phyloP scores from a whole-genome alignment of 371 early-diverging fungal genomes.

The Fennellomyces sp. region DNA sequence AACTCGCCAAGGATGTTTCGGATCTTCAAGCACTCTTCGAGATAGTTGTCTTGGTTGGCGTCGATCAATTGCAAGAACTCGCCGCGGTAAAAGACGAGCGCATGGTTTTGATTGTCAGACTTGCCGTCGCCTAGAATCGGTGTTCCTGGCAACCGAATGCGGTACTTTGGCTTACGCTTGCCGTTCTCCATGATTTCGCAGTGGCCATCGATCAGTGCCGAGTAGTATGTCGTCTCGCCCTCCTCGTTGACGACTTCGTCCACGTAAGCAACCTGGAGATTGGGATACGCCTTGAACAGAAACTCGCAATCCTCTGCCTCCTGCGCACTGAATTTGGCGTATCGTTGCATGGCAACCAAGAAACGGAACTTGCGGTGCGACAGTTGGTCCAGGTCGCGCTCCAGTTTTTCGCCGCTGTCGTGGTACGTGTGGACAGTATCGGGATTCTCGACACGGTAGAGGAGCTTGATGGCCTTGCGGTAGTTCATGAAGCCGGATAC shows the following conservation, averaged over 20 bases:
- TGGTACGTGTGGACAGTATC: slow-evolving; percentile 68
- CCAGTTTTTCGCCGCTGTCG: slow-evolving; percentile 62
- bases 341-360: slow-evolving; percentile 89
- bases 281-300: slow-evolving; percentile 75
- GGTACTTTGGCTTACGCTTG: slow-evolving; percentile 70
- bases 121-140: slow-evolving; percentile 94
- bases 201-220: slow-evolving; percentile 77
- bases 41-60: slow-evolving; percentile 92
- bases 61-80: slow-evolving; percentile 87
- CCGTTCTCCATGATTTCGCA: slow-evolving; percentile 67
- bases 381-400: slow-evolving; percentile 68
- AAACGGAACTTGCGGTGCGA: slow-evolving; percentile 81
- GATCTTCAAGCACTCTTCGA: slow-evolving; percentile 89
- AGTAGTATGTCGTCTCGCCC: slow-evolving; percentile 73
- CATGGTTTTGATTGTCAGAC: slow-evolving; percentile 89
- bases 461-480: slow-evolving; percentile 76
- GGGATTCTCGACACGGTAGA: slow-evolving; percentile 84
- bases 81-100: slow-evolving; percentile 84
- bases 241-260: slow-evolving; percentile 72
- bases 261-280: slow-evolving; percentile 82
- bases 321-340: slow-evolving; percentile 69
- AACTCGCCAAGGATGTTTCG: slow-evolving; percentile 87
- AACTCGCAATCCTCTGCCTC: slow-evolving; percentile 81
- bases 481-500: slow-evolving; percentile 92
- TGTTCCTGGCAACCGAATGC: slow-evolving; percentile 83